Evolutionary conservation across 2,329 filamentous ascomycete species (phyloP), one percentile per base, ranked within the genome.

Genomic region (Sporothrix brasiliensis): DNA sequence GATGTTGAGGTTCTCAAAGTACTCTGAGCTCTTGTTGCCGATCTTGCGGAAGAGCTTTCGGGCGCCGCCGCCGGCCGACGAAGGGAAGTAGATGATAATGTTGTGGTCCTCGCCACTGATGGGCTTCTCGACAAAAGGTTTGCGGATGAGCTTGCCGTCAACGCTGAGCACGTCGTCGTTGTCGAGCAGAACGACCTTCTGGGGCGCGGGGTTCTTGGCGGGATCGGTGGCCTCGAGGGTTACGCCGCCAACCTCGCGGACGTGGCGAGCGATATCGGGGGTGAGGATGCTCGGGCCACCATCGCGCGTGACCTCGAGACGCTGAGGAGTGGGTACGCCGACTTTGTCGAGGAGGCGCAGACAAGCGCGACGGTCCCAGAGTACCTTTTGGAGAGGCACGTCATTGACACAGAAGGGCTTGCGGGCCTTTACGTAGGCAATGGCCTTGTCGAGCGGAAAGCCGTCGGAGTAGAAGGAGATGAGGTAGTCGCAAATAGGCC

Each of bases 71-170:
- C 94, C 93, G 63, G 92, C 87, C 54, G 92, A 91, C 73, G 90
- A 91, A 27, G 94, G 92, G 77, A 96, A 98, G 81, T 98, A 99
- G 70, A 99, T 97, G 80, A 97, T 91, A 76, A 99, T 97, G 79
- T 99, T 99, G 82, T 99, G 95, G 77, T 99, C 94, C 80, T 99
- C 95, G 47, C 95, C 95, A 77, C 92, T 97, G n/a, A 93, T 94
- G 0, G 95, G 95, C 79, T 99, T 99, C 79, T 99, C 95, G 50
- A 99, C 95, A 77, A 99, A 99, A 0, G 95, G 95, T 78, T 99
- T 99, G 75, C 87, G 90, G 60, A 99, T 85, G 4, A 89, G 80
- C 53, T 87, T 85, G 13, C 94, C 95, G 78, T 99, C 94, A 11
- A 99, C 94, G 54, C 91, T 88, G 69, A 99, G 85, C 4, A 91